These are phyloP conservation scores for Aspergillus nanangensis DNA, from an alignment of 495 filamentous ascomycete species.

Conservation along the genomic window DNA sequence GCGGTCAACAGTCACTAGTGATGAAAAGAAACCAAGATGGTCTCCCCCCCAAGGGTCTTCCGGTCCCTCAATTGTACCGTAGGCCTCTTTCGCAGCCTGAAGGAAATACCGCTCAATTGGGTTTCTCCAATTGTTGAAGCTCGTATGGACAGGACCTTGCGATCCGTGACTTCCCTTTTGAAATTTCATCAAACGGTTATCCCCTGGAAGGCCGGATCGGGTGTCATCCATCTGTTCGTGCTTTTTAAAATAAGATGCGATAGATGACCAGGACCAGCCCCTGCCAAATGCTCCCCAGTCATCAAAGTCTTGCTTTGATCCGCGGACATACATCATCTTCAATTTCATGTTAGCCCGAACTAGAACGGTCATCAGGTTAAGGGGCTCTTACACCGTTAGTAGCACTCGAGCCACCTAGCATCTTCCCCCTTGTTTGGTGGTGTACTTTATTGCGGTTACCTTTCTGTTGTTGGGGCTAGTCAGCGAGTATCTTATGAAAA, in stretches of 20 bases:
- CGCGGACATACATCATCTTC: constrained; percentile 26
- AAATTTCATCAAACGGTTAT: constrained; percentile 1
- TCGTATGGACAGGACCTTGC: constrained; percentile 24
- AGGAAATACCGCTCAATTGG: constrained; percentile 23
- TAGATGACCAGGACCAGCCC: constrained; percentile 35
- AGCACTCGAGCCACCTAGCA: constrained; percentile 54
- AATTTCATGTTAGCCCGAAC: neutral
- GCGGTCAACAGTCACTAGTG: constrained; percentile 36
- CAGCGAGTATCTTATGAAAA: neutral
- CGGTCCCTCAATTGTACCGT: constrained; percentile 15
- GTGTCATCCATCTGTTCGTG: constrained; percentile 10
- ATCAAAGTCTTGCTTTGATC: constrained; percentile 35
- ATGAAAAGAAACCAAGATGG: constrained; percentile 29
- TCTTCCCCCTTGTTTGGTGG: constrained; percentile 45
- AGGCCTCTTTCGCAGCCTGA: constrained; percentile 19
- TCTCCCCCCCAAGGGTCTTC: constrained; percentile 30
- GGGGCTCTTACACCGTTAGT: constrained; percentile 44
- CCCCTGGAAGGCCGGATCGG: neutral
- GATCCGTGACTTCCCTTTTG: constrained; percentile 22
- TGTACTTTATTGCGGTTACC: constrained; percentile 16
- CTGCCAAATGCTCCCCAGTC: constrained; percentile 45
- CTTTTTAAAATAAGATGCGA: constrained; percentile 23
- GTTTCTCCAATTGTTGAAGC: constrained; percentile 21
- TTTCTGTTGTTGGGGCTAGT: constrained; percentile 7
- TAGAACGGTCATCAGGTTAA: too few species aligned